A percentile compares a stretch with the other conserved stretches of the same genome.
phyloP scores from a whole-genome alignment of 1,284 basidiomycete genomes.

The Tilletia walkeri region DNA sequence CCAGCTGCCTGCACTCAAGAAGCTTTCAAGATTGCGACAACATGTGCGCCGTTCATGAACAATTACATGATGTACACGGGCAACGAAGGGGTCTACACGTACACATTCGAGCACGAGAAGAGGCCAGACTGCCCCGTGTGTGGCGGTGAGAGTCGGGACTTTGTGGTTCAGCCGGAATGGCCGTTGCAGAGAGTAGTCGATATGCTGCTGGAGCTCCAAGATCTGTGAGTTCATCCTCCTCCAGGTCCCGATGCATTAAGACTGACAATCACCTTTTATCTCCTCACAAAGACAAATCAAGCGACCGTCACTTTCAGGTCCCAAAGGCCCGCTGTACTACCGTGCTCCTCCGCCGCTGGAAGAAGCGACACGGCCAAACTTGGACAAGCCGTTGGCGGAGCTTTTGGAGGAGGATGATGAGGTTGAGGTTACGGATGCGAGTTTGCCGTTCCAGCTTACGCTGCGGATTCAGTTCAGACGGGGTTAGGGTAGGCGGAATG shows the following conservation, averaged over 20 bases:
- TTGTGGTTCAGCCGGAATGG: constrained; percentile 25
- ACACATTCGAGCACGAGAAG: constrained; percentile 93
- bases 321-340: constrained; percentile 71
- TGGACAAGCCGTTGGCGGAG: constrained; percentile 79
- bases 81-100: constrained; percentile 93
- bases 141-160: constrained; percentile 68
- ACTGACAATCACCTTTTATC: constrained; percentile 23
- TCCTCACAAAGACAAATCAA: constrained; percentile 39
- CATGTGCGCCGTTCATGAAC: constrained; percentile 86
- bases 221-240: constrained; percentile 35
- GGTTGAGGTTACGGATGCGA: constrained; percentile 80
- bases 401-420: constrained; percentile 73
- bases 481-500: too few relatives aligned
- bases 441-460: constrained; percentile 69
- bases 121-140: constrained; percentile 94
- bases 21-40: constrained; percentile 97
- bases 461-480: constrained; percentile 60
- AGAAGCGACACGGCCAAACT: constrained; percentile 79
- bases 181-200: constrained; percentile 42
- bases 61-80: constrained; percentile 92
- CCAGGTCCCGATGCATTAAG: neutral
- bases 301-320: constrained; percentile 31
- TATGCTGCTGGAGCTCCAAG: constrained; percentile 34
- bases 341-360: constrained; percentile 88
- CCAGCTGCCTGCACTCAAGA: constrained; percentile 96